A percentile compares a stretch with the other conserved stretches of the same genome.
Evolutionary conservation across 495 filamentous ascomycete species (phyloP).

Genomic region (Xylaria grammica): DNA sequence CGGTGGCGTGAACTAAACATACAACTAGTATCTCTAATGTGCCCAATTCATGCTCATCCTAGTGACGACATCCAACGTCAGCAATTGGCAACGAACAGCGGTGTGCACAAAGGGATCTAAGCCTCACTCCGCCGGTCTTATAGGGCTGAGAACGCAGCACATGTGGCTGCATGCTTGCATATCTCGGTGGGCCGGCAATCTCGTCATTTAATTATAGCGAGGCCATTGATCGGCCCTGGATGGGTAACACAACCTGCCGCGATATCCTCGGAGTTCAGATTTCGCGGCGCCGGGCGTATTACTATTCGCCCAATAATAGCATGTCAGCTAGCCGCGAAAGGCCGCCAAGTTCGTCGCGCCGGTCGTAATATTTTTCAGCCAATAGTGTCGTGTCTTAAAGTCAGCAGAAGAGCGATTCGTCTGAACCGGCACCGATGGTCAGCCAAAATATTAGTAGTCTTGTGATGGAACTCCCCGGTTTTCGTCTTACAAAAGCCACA

Average conservation of each 20-base stretch:
- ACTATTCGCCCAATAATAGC: no score
- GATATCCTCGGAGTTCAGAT: no score
- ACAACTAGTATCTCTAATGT: neutral
- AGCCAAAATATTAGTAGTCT: neutral
- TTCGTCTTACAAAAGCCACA: neutral
- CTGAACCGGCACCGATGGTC: neutral
- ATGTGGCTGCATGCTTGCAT: no score
- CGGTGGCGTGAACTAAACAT: neutral
- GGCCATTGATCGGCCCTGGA: no score
- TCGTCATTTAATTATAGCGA: no score
- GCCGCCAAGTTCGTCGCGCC: no score
- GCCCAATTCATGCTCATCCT: no score
- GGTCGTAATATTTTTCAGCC: neutral
- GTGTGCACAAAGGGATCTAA: neutral
- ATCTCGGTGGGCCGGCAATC: no score
- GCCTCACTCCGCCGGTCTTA: no score
- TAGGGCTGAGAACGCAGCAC: conserved; percentile 18
- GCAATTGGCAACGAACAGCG: conserved; percentile 10
- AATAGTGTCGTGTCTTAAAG: neutral
- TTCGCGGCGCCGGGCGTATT: no score
- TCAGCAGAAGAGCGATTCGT: neutral
- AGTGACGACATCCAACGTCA: conserved; percentile 19
- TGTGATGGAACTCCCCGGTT: neutral
- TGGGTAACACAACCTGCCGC: no score
- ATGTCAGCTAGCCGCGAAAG: no score